Evolutionary conservation across 2,329 filamentous ascomycete species (phyloP).

Genomic region (Beauveria bassiana): DNA sequence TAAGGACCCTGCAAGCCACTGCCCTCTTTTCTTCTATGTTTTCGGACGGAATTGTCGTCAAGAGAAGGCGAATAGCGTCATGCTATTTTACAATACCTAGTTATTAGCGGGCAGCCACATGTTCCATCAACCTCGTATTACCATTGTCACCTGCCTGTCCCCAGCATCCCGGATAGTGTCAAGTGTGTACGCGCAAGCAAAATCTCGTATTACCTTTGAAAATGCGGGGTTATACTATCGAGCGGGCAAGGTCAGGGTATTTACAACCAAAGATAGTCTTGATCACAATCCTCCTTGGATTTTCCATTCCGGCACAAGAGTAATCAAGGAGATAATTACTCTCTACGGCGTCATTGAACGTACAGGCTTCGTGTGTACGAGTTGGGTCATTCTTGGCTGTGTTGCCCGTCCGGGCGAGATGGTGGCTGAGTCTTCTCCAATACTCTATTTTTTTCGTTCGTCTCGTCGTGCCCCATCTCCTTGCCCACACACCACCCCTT

Average conservation of each 20-base stretch:
- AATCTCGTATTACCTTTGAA: constrained; percentile 2
- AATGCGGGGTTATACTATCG: neutral
- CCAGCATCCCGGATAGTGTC: neutral
- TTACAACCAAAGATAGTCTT: neutral
- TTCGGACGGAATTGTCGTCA: neutral
- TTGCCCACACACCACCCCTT: no score
- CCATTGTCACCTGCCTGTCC: neutral
- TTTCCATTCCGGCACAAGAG: no score
- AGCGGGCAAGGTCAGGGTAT: neutral
- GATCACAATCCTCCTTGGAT: no score
- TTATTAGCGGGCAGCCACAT: neutral
- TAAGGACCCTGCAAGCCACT: neutral
- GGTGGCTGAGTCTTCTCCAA: no score
- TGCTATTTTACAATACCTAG: neutral
- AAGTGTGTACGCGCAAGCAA: neutral
- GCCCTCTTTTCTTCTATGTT: neutral
- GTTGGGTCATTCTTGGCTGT: no score
- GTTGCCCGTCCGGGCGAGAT: no score
- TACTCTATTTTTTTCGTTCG: no score
- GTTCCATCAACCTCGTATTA: neutral
- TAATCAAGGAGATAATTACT: no score
- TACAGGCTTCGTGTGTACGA: no score
- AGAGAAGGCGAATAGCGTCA: neutral
- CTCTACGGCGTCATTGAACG: no score
- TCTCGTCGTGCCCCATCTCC: no score